Conservation (phyloP, 2,329 filamentous ascomycete species). For the Exophiala xenobiotica region DNA sequence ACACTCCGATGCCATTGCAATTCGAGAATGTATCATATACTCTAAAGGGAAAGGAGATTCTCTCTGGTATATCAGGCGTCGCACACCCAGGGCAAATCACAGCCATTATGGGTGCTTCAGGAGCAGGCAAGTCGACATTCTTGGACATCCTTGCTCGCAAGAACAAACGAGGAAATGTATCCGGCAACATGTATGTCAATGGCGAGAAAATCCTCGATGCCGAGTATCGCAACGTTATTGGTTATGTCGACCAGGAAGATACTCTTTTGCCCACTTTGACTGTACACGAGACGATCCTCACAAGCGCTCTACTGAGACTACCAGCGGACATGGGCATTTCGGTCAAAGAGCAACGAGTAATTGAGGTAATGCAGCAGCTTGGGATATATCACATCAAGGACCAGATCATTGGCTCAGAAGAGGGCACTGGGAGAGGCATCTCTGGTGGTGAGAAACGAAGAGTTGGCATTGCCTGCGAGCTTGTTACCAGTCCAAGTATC, state of each 20-base stretch:
- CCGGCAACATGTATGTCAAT: conserved; percentile 87
- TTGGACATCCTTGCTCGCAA: conserved; percentile 93
- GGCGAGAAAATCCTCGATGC: conserved; percentile 82
- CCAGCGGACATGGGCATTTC: conserved; percentile 83
- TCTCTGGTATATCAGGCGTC: conserved; percentile 75
- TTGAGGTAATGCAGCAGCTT: conserved; percentile 92
- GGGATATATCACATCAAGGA: conserved; percentile 93
- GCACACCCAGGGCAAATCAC: conserved; percentile 95
- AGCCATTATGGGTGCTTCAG: conserved; percentile 97
- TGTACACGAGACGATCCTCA: conserved; percentile 96
- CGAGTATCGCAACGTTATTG: conserved; percentile 88
- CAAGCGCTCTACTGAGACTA: conserved; percentile 86
- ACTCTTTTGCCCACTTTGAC: conserved; percentile 94
- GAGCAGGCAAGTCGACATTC: conserved; percentile 96
- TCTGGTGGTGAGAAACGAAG: conserved; percentile 95
- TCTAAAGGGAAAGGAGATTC: conserved; percentile 83
- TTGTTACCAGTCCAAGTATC: conserved; percentile 96
- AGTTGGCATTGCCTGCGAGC: conserved; percentile 94
- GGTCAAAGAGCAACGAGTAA: conserved; percentile 86
- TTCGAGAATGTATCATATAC: conserved; percentile 86
- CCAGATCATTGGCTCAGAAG: conserved; percentile 92
- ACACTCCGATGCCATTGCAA: conserved; percentile 83
- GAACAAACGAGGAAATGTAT: conserved; percentile 81
- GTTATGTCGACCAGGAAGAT: conserved; percentile 97
- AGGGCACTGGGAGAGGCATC: conserved; percentile 89